These are phyloP conservation scores for Candida sanyaensis DNA, from an alignment of 1,139 yeast species.

Conservation along the genomic window DNA sequence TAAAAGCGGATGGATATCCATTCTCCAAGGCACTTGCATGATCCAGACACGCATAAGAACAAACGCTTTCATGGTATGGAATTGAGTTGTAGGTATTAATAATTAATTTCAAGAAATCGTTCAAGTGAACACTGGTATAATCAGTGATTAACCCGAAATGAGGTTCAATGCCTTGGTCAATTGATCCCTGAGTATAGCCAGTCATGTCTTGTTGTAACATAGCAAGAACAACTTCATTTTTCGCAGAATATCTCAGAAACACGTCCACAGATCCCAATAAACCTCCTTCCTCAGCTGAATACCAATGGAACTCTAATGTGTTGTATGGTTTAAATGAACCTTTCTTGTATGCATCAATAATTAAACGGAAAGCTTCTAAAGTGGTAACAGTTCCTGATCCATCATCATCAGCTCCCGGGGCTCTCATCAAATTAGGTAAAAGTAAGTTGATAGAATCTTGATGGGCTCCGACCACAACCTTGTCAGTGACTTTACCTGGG, in stretches of 20 bases:
- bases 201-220: conserved; percentile 98
- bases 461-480: conserved; percentile 84
- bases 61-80: conserved; percentile 69
- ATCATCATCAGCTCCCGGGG: conserved; percentile 97
- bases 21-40: conserved; percentile 83
- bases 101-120: conserved; percentile 61
- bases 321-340: conserved; percentile 59
- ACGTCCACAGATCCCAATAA: conserved; percentile 83
- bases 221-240: conserved; percentile 61
- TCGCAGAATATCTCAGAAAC: conserved; percentile 53
- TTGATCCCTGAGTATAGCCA: conserved; percentile 66
- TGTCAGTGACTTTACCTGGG: conserved; percentile 36
- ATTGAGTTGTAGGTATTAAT: conserved; percentile 64
- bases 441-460: conserved; percentile 81
- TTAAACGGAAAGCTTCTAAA: conserved; percentile 70
- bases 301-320: conserved; percentile 89
- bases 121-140: conserved; percentile 61
- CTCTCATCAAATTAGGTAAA: conserved; percentile 66
- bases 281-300: conserved; percentile 95
- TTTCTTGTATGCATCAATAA: conserved; percentile 37
- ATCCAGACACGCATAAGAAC: conserved; percentile 95
- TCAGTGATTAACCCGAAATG: conserved; percentile 83
- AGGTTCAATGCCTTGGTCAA: conserved; percentile 59
- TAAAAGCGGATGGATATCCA: conserved; percentile 83
- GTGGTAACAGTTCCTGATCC: conserved; percentile 86